Conservation (phyloP, 306 rosid species). For the Spatholobus suberectus region DNA sequence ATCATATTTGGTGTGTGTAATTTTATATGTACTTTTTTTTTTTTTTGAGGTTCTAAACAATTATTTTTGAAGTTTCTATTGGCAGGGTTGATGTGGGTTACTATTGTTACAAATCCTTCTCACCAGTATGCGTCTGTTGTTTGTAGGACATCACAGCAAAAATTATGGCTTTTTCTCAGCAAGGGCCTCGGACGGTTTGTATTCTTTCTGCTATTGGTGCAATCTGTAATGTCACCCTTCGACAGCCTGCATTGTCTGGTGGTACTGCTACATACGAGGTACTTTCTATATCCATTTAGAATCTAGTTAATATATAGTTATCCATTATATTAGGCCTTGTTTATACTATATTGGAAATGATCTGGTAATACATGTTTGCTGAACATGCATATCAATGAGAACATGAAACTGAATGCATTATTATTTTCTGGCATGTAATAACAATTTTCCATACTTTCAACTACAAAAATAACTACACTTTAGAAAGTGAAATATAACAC, state of each 20-base stretch:
- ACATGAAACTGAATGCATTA: constrained; percentile 14
- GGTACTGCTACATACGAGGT: constrained; percentile 81
- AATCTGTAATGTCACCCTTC: constrained; percentile 72
- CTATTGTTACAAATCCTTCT: constrained; percentile 33
- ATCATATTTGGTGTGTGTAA: not conserved
- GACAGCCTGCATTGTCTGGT: constrained; percentile 70
- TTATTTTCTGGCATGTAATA: not conserved
- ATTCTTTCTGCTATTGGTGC: constrained; percentile 93
- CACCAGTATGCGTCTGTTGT: constrained; percentile 30
- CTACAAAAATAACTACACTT: not conserved
- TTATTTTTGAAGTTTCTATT: not conserved
- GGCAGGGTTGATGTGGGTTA: not conserved
- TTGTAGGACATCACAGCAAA: constrained; percentile 81
- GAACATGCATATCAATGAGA: constrained; percentile 12
- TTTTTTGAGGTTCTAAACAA: not conserved
- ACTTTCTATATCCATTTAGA: constrained; percentile 30
- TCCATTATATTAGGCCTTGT: constrained; percentile 21
- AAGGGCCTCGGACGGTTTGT: constrained; percentile 90
- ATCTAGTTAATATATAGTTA: not conserved
- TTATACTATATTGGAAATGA: constrained; percentile 16
- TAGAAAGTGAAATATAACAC: not conserved
- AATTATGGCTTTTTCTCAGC: constrained; percentile 71
- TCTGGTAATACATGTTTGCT: not conserved
- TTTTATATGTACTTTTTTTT: not conserved
- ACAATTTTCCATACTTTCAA: not conserved